Conservation (phyloP, 1,284 basidiomycete species). For the Heliocybe sulcata region DNA sequence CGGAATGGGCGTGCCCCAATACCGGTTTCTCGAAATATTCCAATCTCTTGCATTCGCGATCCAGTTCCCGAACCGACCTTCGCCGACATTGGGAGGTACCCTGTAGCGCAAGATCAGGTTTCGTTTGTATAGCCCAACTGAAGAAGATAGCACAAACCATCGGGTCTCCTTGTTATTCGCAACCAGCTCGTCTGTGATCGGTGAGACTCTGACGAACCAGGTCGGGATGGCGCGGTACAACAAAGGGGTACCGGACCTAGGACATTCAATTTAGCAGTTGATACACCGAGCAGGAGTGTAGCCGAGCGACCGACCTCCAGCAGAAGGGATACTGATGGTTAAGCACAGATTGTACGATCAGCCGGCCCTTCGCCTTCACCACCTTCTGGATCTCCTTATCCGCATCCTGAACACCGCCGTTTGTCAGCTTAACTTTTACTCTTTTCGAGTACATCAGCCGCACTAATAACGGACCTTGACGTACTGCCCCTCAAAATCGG, state of each 20-base stretch:
- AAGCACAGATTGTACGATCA: slow-evolving; percentile 85
- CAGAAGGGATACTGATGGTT: slow-evolving; percentile 97
- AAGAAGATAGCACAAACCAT: slow-evolving; percentile 51
- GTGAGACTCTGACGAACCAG: slow-evolving; percentile 93
- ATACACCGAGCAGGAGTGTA: neutral
- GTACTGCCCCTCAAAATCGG: slow-evolving; percentile 86
- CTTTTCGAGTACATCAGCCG: too few species aligned
- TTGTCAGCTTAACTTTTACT: too few species aligned
- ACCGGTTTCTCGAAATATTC: slow-evolving; percentile 98
- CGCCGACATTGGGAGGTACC: slow-evolving; percentile 89
- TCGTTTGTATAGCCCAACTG: neutral
- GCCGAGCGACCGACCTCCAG: slow-evolving; percentile 63
- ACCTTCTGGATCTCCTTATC: slow-evolving; percentile 94
- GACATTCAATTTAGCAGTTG: neutral
- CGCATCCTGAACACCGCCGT: slow-evolving; percentile 60
- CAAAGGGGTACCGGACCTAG: slow-evolving; percentile 88
- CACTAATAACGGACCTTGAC: slow-evolving; percentile 87
- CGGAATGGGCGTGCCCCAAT: slow-evolving; percentile 98
- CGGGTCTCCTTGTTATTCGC: slow-evolving; percentile 87
- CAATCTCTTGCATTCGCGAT: slow-evolving; percentile 96
- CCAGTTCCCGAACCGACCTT: slow-evolving; percentile 96
- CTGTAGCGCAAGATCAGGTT: slow-evolving; percentile 25
- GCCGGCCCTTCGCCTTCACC: slow-evolving; percentile 81
- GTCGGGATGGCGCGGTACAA: slow-evolving; percentile 95
- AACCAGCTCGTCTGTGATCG: slow-evolving; percentile 81